Evolutionary conservation across 441 rosid species (phyloP).

Genomic region (Mallotus japonicus): DNA sequence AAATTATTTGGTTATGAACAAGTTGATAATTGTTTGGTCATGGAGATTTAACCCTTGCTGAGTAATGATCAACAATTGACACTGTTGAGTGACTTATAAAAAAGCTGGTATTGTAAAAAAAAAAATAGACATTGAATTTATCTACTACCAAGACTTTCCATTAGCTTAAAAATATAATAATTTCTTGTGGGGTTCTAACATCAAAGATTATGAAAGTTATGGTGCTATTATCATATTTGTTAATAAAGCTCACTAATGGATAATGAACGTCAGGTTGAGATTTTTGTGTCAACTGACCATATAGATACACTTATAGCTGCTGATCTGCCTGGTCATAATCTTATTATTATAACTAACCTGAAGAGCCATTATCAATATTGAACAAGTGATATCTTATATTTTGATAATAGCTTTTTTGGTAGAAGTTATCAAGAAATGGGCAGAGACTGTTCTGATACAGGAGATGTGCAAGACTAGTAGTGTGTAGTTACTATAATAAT

Average conservation of each 20-base stretch:
- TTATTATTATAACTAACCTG: background rate
- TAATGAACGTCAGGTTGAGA: background rate
- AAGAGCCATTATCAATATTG: background rate
- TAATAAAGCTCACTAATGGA: background rate
- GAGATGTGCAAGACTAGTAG: background rate
- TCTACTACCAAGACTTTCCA: background rate
- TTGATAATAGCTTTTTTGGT: background rate
- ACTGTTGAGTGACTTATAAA: background rate
- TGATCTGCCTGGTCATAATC: background rate
- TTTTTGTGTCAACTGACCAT: background rate
- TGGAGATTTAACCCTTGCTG: conserved; percentile 4
- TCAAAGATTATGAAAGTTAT: background rate
- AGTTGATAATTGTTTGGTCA: background rate
- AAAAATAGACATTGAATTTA: background rate
- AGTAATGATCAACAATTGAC: background rate
- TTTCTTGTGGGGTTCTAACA: background rate
- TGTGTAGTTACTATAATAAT: background rate
- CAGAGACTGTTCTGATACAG: background rate
- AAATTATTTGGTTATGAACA: no score
- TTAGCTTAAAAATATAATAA: background rate
- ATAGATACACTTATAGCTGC: background rate
- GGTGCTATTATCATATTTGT: no score
- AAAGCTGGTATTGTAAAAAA: background rate
- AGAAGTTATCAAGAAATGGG: no score
- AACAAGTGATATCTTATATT: background rate